Evolutionary conservation across 345 rosid genomes (phyloP), one percentile per base, ranked within the genome.

Genomic region (Fremontodendron californicum): DNA sequence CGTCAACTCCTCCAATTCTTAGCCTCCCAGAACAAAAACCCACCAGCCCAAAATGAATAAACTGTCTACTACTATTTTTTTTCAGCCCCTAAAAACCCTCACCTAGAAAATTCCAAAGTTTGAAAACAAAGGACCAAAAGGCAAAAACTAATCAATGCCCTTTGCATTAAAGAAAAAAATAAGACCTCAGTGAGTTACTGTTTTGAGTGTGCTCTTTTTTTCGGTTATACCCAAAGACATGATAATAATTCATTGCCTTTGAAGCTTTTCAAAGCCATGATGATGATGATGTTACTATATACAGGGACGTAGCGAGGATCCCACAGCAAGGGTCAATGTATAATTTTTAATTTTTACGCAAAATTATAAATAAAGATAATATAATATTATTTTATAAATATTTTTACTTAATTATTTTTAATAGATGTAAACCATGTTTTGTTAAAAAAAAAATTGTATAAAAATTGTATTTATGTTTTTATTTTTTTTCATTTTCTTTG

Each of bases 1-100:
- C 89, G 88, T 83, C 87, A 88, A 82, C 86, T 66, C 63, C 83
- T 78, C 55, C 78, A 83, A 60, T 58, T 42, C 45, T 21, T 57
- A 21, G 27, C 35, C 64, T 58, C 51, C 18, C 49, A 31, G 60
- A 71, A 71, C 75, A 18, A 42, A 68, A 45, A 58, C 54, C 71
- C 33, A 37, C 29, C 55, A 39, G 43, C 40, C 42, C 60, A 42
- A 71, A 61, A 49, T 48, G 60, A 49, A 71, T 29, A 48, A 71
- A 12, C 8, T 60, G 27, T 65, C 35, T 52, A 25, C 31, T 23
- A 9, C 54, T 35, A 3, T 0, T 57, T n/a, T 40, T 46, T 33
- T 27, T 49, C 31, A 43, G 80, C 66, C 80, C 73, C 60, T 8
- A 39, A 75, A 82, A 64, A 69, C 84, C 80, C 80, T 31, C 55